phyloP scores from a whole-genome alignment of 441 rosid species.

The Macaranga tanarius region DNA sequence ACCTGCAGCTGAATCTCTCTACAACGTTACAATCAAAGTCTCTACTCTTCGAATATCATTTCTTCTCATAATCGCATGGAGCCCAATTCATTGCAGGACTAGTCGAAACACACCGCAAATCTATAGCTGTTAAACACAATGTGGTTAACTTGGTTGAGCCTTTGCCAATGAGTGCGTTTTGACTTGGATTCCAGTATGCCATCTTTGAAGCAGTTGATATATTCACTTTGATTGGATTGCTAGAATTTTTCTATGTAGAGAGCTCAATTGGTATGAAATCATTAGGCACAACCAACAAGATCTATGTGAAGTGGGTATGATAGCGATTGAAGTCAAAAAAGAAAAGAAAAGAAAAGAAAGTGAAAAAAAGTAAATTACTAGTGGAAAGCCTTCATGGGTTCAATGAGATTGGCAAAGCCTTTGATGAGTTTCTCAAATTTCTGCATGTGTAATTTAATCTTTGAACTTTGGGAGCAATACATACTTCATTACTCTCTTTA shows the following conservation, averaged over 20 bases:
- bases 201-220: conserved; percentile 59
- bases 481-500: conserved; percentile 59
- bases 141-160: conserved; percentile 52
- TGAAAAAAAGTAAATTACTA: conserved; percentile 29
- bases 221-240: conserved; percentile 60
- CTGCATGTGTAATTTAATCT: conserved; percentile 33
- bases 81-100: conserved; percentile 55
- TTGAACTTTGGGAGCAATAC: conserved; percentile 61
- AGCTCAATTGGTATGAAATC: conserved; percentile 60
- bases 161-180: conserved; percentile 53
- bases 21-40: too few relatives aligned
- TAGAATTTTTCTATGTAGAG: conserved; percentile 62
- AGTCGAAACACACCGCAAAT: conserved; percentile 48
- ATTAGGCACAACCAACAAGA: too few relatives aligned
- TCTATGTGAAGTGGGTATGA: too few relatives aligned
- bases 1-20: too few relatives aligned
- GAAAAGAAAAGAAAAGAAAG: too few relatives aligned
- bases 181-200: conserved; percentile 63
- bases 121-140: conserved; percentile 42
- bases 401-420: conserved; percentile 45
- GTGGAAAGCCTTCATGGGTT: conserved; percentile 69
- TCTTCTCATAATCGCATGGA: too few relatives aligned
- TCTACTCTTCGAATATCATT: too few relatives aligned
- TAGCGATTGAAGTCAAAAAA: too few relatives aligned
- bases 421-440: conserved; percentile 49